A percentile compares a stretch with the other conserved stretches of the same genome.
Conservation (phyloP, 2,329 filamentous ascomycete species). For the Shiraia sp. region DNA sequence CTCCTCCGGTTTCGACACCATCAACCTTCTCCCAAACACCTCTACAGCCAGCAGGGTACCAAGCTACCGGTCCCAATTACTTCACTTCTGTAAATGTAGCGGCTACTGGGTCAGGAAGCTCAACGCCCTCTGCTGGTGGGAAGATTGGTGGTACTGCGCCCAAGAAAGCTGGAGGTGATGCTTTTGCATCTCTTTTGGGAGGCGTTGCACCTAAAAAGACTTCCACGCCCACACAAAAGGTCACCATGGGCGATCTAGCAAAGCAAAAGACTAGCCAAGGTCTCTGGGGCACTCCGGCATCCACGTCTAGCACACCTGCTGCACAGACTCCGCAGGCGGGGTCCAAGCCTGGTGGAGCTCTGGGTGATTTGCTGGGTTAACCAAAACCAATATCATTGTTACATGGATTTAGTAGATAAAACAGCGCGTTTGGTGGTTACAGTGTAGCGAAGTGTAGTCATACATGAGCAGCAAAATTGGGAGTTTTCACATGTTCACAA, state of each 20-base stretch:
- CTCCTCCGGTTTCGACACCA: constrained; percentile 47
- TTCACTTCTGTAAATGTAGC: constrained; percentile 74
- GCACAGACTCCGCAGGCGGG: constrained; percentile 30
- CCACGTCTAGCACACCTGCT: constrained; percentile 36
- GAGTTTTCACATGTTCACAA: not conserved
- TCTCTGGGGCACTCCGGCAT: constrained; percentile 80
- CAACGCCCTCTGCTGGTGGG: constrained; percentile 48
- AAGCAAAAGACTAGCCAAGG: constrained; percentile 96
- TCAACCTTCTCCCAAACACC: constrained; percentile 52
- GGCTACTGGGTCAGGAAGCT: constrained; percentile 36
- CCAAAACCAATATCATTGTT: not conserved
- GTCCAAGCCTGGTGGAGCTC: constrained; percentile 41
- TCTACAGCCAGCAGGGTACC: constrained; percentile 68
- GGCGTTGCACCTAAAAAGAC: constrained; percentile 77
- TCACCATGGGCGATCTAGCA: constrained; percentile 90
- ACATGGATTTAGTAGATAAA: not conserved
- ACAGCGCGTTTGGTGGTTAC: constrained; percentile 3
- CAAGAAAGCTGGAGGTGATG: constrained; percentile 70
- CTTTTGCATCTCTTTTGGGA: constrained; percentile 86
- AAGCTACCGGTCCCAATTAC: constrained; percentile 86
- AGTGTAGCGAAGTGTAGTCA: constrained; percentile 4
- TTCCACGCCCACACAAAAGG: constrained; percentile 61
- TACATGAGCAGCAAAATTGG: not conserved
- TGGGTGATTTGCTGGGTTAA: constrained; percentile 43
- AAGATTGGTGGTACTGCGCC: constrained; percentile 47